These are phyloP conservation scores for Hemisphaericaspora subhashii DNA, from an alignment of 1,139 yeast genomes.

Conservation along the genomic window DNA sequence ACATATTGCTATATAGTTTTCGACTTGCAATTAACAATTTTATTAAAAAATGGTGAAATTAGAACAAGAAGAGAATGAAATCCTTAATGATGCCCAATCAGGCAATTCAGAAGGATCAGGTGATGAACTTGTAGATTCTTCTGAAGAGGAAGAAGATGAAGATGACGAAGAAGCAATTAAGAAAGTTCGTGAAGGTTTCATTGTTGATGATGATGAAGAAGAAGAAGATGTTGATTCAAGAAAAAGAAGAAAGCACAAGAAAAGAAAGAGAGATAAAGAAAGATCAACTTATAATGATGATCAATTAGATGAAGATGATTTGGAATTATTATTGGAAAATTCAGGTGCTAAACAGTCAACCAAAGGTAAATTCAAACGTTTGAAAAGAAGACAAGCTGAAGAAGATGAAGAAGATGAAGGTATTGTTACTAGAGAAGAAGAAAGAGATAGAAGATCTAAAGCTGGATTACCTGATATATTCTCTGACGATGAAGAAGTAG, in stretches of 20 bases:
- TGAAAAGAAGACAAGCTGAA: conserved; percentile 65
- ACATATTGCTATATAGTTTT: too few species aligned
- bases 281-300: conserved; percentile 46
- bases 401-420: conserved; percentile 24
- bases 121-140: conserved; percentile 60
- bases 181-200: conserved; percentile 85
- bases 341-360: conserved; percentile 59
- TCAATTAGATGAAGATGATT: conserved; percentile 90
- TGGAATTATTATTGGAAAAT: conserved; percentile 87
- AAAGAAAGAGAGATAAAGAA: conserved; percentile 41
- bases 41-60: conserved; percentile 16
- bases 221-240: conserved; percentile 54
- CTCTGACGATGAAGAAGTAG: conserved; percentile 74
- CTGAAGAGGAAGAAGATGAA: conserved; percentile 74
- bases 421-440: conserved; percentile 15
- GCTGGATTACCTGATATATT: conserved; percentile 72
- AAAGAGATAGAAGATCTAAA: conserved; percentile 14
- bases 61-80: conserved; percentile 37
- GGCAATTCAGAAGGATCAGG: conserved; percentile 36
- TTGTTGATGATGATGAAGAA: conserved; percentile 87
- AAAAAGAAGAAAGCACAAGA: conserved; percentile 35
- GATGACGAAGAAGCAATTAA: conserved; percentile 75
- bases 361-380: conserved; percentile 65
- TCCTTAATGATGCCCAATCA: conserved; percentile 27
- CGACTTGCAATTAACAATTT: too few species aligned